phyloP scores from a whole-genome alignment of 1,284 basidiomycete genomes.

The Boletus calvinii region DNA sequence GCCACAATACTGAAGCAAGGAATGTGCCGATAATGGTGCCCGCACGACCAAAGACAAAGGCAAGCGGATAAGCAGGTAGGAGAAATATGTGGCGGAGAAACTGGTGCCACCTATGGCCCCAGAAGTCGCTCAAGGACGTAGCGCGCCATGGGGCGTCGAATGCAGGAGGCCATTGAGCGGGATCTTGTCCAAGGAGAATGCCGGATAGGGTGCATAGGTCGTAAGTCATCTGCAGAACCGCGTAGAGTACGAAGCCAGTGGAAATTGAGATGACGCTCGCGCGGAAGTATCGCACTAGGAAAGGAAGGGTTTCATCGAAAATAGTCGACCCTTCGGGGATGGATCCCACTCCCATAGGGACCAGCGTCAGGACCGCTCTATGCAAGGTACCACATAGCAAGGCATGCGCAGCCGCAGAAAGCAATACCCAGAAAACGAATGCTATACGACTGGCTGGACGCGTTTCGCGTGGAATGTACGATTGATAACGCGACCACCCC shows the following conservation, averaged over 20 bases:
- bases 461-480: constrained; percentile 44
- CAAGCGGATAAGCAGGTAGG: constrained; percentile 36
- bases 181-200: constrained; percentile 37
- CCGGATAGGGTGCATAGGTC: constrained; percentile 40
- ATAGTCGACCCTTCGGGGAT: constrained; percentile 43
- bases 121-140: constrained; percentile 40
- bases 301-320: constrained; percentile 45
- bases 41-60: constrained; percentile 38
- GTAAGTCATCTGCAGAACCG: constrained; percentile 41
- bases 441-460: constrained; percentile 36
- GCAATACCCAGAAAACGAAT: constrained; percentile 39
- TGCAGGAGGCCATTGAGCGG: constrained; percentile 38
- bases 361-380: constrained; percentile 40
- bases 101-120: constrained; percentile 47
- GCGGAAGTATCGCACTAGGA: constrained; percentile 40
- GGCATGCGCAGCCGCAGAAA: constrained; percentile 36
- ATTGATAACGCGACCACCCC: constrained; percentile 34
- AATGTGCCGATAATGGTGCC: constrained; percentile 55
- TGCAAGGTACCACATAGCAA: constrained; percentile 46
- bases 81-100: constrained; percentile 37
- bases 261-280: constrained; percentile 42
- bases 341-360: constrained; percentile 35
- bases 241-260: constrained; percentile 42
- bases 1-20: constrained; percentile 51
- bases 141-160: constrained; percentile 40